Base-by-base conservation (phyloP, 305 asterid species). In the Rubia tinctorum region DNA sequence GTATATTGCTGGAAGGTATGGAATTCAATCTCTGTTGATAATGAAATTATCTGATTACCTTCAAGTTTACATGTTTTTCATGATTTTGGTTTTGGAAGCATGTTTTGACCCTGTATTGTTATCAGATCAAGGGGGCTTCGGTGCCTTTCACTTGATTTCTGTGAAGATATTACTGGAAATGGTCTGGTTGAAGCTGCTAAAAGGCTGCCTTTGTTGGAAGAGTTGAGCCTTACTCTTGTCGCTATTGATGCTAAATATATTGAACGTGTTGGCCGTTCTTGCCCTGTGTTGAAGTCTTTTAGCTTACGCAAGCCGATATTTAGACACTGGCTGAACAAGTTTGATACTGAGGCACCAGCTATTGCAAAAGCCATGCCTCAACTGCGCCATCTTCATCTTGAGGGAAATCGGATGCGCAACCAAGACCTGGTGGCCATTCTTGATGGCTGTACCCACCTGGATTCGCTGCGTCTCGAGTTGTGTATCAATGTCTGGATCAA, bases 261-360 rank as follows among this genome's bases (percentile, higher is more conserved):
- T 7, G 83, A 86, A 76, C 17, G 63, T 12, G 75, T 83, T 20
- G 88, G 91, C 66, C 73, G 6, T 25, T 75, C 86, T 27, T 87
- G 88, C 84, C 88, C 87, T 23, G 40, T 11, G 74, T 68, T 87
- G 79, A 84, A 80, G 51, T 83, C 92, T 44, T 85, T 89, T 68
- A 71, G 82, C 27, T 77, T 70, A n/a, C 64, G 76, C 55, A 53
- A 8, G 34, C 13, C 4, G 2, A 22, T 6, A 2, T 8, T 2
- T 3, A 68, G 49, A 51, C 8, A 10, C 7, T 66, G 45, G 45
- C 2, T 6, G 12, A 17, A 27, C 13, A 53, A 7, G 7, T 53
- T 17, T 56, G 58, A 86, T 67, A 58, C 42, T 1, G 66, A 70
- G 23, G 90, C 87, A 1, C 4, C 66, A 8, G 82, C 85, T 7